Evolutionary conservation across 305 asterid genomes (phyloP).

Genomic region (Rubia tinctorum): DNA sequence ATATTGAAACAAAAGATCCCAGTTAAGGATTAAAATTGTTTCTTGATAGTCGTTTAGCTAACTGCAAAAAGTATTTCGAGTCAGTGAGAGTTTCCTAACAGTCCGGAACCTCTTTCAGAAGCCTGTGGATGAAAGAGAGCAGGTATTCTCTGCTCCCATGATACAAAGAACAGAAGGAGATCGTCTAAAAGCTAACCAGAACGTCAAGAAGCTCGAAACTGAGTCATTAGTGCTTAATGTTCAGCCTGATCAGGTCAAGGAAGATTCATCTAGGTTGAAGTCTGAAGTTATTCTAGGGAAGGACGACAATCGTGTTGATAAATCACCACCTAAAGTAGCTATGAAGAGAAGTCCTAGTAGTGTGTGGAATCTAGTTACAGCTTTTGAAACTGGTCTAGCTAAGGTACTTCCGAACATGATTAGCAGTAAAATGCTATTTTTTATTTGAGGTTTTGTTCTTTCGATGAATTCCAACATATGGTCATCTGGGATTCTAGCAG

Average conservation of each 20-base stretch:
- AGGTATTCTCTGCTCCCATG: constrained; percentile 37
- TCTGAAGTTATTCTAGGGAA: constrained; percentile 17
- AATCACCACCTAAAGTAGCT: constrained; percentile 29
- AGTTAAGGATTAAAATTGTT: constrained; percentile 57
- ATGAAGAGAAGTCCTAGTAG: constrained; percentile 47
- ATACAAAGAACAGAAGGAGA: constrained; percentile 24
- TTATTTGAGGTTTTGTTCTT: constrained; percentile 13
- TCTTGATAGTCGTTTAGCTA: constrained; percentile 24
- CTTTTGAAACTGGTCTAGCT: constrained; percentile 54
- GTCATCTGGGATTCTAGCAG: constrained; percentile 37
- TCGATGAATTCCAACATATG: constrained; percentile 16
- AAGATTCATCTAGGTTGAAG: constrained; percentile 26
- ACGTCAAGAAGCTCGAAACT: constrained; percentile 24
- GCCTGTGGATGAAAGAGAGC: constrained; percentile 49
- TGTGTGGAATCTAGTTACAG: constrained; percentile 79
- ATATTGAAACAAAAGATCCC: constrained; percentile 29
- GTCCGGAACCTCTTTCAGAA: constrained; percentile 52
- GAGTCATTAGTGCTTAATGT: constrained; percentile 18
- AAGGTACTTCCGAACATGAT: constrained; percentile 47
- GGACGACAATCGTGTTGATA: constrained; percentile 23
- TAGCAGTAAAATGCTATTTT: constrained; percentile 5
- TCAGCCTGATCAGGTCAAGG: constrained; percentile 22
- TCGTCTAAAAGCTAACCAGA: constrained; percentile 26
- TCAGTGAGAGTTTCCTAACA: constrained; percentile 40
- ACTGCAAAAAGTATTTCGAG: constrained; percentile 15